Percentiles rank a stretch among this genome's conserved stretches.
Conservation (phyloP, 805 yeast species). For the Candida tallmaniae region DNA sequence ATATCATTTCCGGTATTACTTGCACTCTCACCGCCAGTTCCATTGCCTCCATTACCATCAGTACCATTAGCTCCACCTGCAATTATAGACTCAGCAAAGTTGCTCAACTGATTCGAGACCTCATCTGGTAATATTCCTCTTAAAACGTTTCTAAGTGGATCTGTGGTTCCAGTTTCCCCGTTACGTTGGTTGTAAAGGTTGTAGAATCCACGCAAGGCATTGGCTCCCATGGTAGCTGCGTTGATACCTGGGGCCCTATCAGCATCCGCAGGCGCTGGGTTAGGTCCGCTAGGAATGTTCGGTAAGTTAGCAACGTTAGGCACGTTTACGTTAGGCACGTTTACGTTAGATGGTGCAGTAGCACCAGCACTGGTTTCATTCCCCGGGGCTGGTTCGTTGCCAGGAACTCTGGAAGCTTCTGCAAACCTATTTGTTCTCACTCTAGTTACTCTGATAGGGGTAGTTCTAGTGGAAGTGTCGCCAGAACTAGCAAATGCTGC, state of each 20-base stretch:
- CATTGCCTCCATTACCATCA: background rate
- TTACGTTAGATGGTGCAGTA: background rate
- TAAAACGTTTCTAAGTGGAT: constrained; percentile 10
- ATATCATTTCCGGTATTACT: too few species aligned
- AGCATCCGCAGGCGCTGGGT: background rate
- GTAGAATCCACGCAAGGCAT: background rate
- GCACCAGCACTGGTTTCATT: too few species aligned
- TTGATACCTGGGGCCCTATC: background rate
- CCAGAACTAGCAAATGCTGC: constrained; percentile 5
- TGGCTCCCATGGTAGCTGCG: background rate
- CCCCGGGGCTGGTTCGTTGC: background rate
- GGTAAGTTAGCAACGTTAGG: background rate
- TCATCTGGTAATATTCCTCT: constrained; percentile 14
- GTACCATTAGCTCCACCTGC: constrained; percentile 8
- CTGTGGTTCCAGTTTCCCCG: background rate
- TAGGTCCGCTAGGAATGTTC: background rate
- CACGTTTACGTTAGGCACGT: too few species aligned
- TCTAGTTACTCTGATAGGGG: background rate
- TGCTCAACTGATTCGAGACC: constrained; percentile 9
- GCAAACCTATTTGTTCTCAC: background rate
- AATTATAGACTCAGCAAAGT: constrained; percentile 10
- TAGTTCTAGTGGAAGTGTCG: background rate
- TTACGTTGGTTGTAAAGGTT: background rate
- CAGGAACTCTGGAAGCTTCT: background rate
- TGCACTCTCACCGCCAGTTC: background rate